Evolutionary conservation across 805 yeast genomes (phyloP).

Genomic region (Metschnikowia koreensis): DNA sequence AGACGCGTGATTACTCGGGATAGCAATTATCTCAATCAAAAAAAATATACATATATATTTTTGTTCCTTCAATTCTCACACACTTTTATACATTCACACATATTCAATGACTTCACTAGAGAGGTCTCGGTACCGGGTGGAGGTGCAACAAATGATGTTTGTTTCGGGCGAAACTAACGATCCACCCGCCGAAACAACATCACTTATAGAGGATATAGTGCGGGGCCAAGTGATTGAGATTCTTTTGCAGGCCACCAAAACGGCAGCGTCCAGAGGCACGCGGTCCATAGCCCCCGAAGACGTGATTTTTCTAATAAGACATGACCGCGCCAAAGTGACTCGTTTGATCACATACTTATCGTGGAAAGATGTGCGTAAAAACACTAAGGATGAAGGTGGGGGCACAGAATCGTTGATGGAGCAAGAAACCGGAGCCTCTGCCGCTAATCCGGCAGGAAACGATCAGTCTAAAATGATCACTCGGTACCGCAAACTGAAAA

Average conservation of each 20-base stretch:
- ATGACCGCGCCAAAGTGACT: constrained; percentile 91
- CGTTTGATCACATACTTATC: constrained; percentile 85
- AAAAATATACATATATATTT: too few relatives aligned
- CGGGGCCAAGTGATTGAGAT: constrained; percentile 92
- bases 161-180: constrained; percentile 94
- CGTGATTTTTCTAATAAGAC: constrained; percentile 86
- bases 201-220: constrained; percentile 93
- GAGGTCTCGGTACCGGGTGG: constrained; percentile 78
- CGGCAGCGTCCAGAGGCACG: constrained; percentile 78
- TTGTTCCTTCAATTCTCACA: too few relatives aligned
- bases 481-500: constrained; percentile 67
- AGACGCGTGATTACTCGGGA: too few relatives aligned
- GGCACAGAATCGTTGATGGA: constrained; percentile 50
- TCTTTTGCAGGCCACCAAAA: constrained; percentile 67
- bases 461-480: constrained; percentile 43
- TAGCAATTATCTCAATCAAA: too few relatives aligned
- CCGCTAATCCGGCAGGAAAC: constrained; percentile 28
- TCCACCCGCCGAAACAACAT: constrained; percentile 87
- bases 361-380: constrained; percentile 95
- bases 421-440: constrained; percentile 45
- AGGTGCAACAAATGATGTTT: constrained; percentile 98
- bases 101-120: constrained; percentile 14
- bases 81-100: neutral
- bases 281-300: constrained; percentile 89
- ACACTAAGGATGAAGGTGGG: constrained; percentile 56